A percentile compares a stretch with the other conserved stretches of the same genome.
phyloP scores from a whole-genome alignment of 2,329 filamentous ascomycete genomes.

The Lecanoromycetidae sp. region DNA sequence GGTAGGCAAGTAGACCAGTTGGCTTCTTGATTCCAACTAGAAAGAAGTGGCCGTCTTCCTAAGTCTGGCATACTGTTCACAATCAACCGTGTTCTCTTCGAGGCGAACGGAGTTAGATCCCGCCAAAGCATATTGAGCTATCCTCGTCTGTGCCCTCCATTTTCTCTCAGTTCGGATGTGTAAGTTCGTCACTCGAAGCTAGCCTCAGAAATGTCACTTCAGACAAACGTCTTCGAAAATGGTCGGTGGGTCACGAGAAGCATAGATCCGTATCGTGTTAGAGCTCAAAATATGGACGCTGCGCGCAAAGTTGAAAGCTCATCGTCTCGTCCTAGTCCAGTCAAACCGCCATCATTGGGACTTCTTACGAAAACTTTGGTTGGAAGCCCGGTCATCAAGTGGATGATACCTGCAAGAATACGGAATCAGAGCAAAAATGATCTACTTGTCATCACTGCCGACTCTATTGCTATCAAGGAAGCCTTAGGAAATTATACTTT shows the following conservation, averaged over 20 bases:
- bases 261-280: conserved; percentile 32
- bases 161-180: background rate
- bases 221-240: conserved; percentile 43
- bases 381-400: conserved; percentile 61
- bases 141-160: background rate
- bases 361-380: conserved; percentile 68
- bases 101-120: background rate
- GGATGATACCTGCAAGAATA: conserved; percentile 68
- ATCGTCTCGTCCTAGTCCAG: background rate
- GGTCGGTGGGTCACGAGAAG: conserved; percentile 38
- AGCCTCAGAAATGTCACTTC: conserved; percentile 35
- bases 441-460: conserved; percentile 74
- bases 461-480: conserved; percentile 70
- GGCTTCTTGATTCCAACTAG: background rate
- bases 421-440: conserved; percentile 61
- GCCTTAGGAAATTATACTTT: conserved; percentile 57
- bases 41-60: too few relatives aligned
- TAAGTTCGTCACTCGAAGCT: background rate
- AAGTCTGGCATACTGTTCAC: background rate
- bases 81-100: background rate
- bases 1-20: background rate
- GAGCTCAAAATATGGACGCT: conserved; percentile 25
- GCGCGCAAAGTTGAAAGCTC: conserved; percentile 1
- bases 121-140: background rate
- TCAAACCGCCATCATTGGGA: conserved; percentile 46